Evolutionary conservation across 2,329 filamentous ascomycete genomes (phyloP).

Genomic region (Trichoderma sp.): DNA sequence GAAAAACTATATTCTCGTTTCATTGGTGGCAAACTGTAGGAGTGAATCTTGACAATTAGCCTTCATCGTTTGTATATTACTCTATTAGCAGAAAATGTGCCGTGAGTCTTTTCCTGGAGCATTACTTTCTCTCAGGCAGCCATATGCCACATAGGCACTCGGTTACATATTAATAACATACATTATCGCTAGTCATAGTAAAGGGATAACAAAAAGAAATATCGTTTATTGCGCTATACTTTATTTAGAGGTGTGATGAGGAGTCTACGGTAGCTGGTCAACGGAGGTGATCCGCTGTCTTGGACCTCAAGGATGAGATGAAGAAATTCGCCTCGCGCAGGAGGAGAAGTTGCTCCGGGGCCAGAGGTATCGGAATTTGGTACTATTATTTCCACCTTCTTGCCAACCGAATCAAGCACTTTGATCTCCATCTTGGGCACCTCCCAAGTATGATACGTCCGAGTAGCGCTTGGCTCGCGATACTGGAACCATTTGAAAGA

Average conservation of each 20-base stretch:
- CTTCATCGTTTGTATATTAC: background rate
- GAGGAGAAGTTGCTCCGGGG: background rate
- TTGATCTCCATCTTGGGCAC: background rate
- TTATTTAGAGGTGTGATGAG: background rate
- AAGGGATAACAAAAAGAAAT: background rate
- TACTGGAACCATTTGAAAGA: background rate
- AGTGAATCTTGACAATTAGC: too few species aligned
- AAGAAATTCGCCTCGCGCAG: background rate
- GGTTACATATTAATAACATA: background rate
- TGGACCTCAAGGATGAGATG: background rate
- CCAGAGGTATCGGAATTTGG: background rate
- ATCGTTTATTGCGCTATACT: background rate
- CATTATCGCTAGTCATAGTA: background rate
- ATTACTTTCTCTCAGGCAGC: too few species aligned
- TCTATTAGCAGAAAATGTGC: background rate
- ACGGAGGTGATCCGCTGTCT: background rate
- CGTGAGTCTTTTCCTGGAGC: too few species aligned
- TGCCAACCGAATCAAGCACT: background rate
- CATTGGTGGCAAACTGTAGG: background rate
- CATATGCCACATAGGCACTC: background rate
- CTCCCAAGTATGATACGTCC: background rate
- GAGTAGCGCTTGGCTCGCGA: background rate
- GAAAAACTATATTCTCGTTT: background rate
- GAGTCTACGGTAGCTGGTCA: background rate
- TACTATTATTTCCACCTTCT: background rate